phyloP scores from a whole-genome alignment of 2,329 filamentous ascomycete genomes.

The Apiospora malaysiana region DNA sequence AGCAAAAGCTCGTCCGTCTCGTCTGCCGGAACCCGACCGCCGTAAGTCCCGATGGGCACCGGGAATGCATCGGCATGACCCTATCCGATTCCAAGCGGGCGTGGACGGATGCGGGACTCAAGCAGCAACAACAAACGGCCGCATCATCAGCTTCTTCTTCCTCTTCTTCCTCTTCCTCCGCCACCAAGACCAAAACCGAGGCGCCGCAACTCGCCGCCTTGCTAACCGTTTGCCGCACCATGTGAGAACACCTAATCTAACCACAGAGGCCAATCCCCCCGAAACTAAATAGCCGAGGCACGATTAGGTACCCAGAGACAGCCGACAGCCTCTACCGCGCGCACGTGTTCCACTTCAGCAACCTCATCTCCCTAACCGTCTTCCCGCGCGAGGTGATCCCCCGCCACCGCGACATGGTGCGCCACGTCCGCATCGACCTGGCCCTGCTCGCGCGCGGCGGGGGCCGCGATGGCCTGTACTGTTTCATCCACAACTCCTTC shows the following conservation, averaged over 20 bases:
- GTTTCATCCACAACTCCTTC: conserved; percentile 21
- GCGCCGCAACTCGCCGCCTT: neutral
- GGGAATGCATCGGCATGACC: neutral
- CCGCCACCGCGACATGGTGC: conserved; percentile 16
- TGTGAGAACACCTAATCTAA: neutral
- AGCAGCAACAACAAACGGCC: neutral
- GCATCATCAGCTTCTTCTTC: no score
- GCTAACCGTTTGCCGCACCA: neutral
- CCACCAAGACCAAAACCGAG: neutral
- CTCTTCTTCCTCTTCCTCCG: neutral
- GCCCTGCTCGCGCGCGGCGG: neutral
- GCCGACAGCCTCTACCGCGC: conserved; percentile 16
- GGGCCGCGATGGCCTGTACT: neutral
- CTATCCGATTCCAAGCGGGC: neutral
- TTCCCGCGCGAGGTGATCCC: conserved; percentile 18
- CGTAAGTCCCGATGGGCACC: neutral
- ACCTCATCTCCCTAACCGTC: conserved; percentile 15
- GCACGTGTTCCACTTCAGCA: conserved; percentile 18
- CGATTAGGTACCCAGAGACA: conserved; percentile 19
- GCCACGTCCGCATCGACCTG: conserved; percentile 18
- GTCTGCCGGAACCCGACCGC: conserved; percentile 5
- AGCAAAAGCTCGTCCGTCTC: conserved; percentile 12
- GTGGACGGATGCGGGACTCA: neutral
- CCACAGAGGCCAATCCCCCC: no score
- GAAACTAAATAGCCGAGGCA: no score